Evolutionary conservation across 768 basidiomycete genomes (phyloP).

Genomic region (Mycena venus): DNA sequence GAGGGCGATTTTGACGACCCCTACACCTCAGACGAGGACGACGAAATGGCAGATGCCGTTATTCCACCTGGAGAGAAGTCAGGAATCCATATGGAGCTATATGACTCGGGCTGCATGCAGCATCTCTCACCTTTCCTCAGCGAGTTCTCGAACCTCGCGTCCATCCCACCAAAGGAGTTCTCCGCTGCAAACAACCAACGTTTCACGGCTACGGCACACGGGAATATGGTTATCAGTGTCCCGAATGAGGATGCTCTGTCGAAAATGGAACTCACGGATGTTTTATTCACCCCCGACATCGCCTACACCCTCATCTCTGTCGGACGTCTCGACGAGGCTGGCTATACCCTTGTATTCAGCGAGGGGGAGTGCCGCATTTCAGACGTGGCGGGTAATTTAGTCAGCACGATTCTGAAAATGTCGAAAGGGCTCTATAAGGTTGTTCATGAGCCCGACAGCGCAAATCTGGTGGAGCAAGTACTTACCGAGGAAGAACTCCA

Average conservation of each 20-base stretch:
- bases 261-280: constrained; percentile 29
- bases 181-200: constrained; percentile 39
- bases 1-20: no score
- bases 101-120: constrained; percentile 1
- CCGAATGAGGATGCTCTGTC: constrained; percentile 35
- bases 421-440: constrained; percentile 36
- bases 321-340: constrained; percentile 34
- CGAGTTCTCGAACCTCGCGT: constrained; percentile 6
- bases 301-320: no score
- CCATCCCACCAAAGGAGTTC: constrained; percentile 38
- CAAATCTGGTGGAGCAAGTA: constrained; percentile 26
- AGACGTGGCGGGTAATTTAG: constrained; percentile 28
- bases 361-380: constrained; percentile 44
- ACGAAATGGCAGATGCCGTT: no score
- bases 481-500: constrained; percentile 46
- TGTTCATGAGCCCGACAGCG: not conserved
- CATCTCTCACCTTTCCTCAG: constrained; percentile 10
- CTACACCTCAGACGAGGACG: no score
- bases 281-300: no score
- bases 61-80: constrained; percentile 11
- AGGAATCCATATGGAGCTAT: not conserved
- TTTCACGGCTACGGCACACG: constrained; percentile 38
- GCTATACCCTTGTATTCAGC: constrained; percentile 23
- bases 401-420: constrained; percentile 40
- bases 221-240: constrained; percentile 36